phyloP scores from a whole-genome alignment of 2,329 filamentous ascomycete species.

The Pseudohalonectria lignicola region DNA sequence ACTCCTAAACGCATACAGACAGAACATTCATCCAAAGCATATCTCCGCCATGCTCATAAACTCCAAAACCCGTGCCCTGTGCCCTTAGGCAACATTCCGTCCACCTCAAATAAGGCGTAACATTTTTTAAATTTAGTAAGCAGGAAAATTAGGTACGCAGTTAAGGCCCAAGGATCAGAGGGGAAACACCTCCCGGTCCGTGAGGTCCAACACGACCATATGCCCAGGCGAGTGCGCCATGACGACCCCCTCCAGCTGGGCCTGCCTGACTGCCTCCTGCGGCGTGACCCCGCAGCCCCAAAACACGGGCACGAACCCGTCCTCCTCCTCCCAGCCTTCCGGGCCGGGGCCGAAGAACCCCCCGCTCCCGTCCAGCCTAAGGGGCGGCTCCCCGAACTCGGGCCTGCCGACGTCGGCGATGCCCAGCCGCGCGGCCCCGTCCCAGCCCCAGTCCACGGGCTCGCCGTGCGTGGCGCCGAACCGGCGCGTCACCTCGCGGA shows the following conservation, averaged over 20 bases:
- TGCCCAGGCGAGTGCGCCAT: constrained; percentile 52
- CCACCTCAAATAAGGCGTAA: no score
- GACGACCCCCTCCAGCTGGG: constrained; percentile 39
- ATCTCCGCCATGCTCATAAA: no score
- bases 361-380: constrained; percentile 25
- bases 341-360: constrained; percentile 13
- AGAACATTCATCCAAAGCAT: no score
- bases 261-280: constrained; percentile 50
- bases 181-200: constrained; percentile 24
- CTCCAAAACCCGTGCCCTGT: no score
- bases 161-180: no score
- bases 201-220: constrained; percentile 48
- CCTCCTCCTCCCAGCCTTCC: constrained; percentile 24
- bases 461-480: constrained; percentile 52
- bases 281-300: constrained; percentile 59
- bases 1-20: no score
- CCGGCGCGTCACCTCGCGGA: constrained; percentile 41
- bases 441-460: constrained; percentile 23
- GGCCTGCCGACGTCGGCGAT: constrained; percentile 39
- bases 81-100: no score
- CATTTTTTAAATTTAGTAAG: no score
- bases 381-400: constrained; percentile 44
- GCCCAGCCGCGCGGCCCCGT: constrained; percentile 26
- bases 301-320: constrained; percentile 41
- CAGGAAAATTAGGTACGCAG: no score